Base-by-base conservation (phyloP, 352 stramenopile genomes). In the Phytophthora parvispora region DNA sequence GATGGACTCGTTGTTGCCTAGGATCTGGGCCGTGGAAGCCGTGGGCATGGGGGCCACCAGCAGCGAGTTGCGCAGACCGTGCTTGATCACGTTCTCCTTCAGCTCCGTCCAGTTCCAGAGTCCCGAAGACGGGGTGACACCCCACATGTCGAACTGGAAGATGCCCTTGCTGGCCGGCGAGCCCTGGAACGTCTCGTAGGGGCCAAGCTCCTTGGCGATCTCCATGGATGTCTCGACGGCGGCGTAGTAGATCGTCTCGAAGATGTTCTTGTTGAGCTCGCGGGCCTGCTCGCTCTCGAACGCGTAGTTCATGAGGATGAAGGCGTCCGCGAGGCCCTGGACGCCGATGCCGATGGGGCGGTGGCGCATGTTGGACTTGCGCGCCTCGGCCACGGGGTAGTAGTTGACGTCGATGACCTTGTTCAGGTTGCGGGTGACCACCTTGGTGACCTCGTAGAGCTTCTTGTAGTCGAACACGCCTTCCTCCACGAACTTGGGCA, bases 241-340 rank as follows among this genome's bases (percentile, higher is more conserved):
- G 32, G 90, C 97, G 74, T 95, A 99, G 89, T 99, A 99, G 47
- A 99, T 99, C n/a, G 98, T 99, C 83, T 99, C 98, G 77, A 99
- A 99, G 77, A 99, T 99, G 61, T 99, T 91, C 73, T 96, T 98
- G 89, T 99, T 99, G 18, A 99, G 80, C 59, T 98, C 65, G 6
- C 84, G 75, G 16, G 98, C 98, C 62, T 94, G 63, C 13, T 86
- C 62, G 45, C 91, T 99, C 71, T 99, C 98, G 74, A 99, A 99
- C 49, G 98, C 90, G 66, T 96, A 91, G 68, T 98, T 90, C 85
- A 99, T 97, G 71, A 98, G 93, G 68, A 98, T 97, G 77, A 99
- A 99, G 25, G 94, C 93, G 78, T 99, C 98, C 0, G 98, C 98
- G 22, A 99, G 88, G 32, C 98, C 98, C 75, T 99, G 98, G 6